Conservation (phyloP, 2,329 filamentous ascomycete species). For the Neofusicoccum ribis region DNA sequence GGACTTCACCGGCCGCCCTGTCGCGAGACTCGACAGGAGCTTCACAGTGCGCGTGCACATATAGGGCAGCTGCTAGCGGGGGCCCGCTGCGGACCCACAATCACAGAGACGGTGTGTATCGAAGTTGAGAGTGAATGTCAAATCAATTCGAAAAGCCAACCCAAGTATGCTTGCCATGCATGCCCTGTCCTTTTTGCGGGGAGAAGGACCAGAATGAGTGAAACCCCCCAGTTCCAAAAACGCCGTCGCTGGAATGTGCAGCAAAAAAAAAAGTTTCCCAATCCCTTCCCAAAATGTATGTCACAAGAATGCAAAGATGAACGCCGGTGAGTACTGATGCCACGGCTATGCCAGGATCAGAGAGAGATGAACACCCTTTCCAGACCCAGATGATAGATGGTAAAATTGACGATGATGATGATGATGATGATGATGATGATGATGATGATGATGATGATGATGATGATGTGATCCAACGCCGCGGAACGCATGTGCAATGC, state of each 20-base stretch:
- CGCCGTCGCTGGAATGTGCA: conserved; percentile 18
- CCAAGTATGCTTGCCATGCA: conserved; percentile 9
- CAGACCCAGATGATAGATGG: not conserved
- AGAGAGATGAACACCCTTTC: not conserved
- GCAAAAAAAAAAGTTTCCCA: not conserved
- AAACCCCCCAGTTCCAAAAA: conserved; percentile 9
- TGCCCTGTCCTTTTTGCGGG: conserved; percentile 10
- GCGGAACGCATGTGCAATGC: conserved; percentile 10
- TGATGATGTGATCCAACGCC: conserved; percentile 10
- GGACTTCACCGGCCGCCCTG: not conserved
- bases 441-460: not conserved
- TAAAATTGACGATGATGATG: not conserved
- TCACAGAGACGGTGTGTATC: not conserved
- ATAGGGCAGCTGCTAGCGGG: not conserved
- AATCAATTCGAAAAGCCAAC: conserved; percentile 2
- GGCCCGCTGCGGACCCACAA: not conserved
- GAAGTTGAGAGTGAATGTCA: not conserved
- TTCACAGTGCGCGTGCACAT: not conserved
- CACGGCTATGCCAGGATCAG: not conserved
- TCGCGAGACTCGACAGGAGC: not conserved
- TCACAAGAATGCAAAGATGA: conserved; percentile 15
- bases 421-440: not conserved
- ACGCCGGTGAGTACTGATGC: conserved; percentile 8
- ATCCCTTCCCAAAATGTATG: conserved; percentile 7
- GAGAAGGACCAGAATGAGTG: conserved; percentile 7